These are phyloP conservation scores for Cercospora brassicicola DNA, from an alignment of 2,329 filamentous ascomycete species.

Conservation along the genomic window DNA sequence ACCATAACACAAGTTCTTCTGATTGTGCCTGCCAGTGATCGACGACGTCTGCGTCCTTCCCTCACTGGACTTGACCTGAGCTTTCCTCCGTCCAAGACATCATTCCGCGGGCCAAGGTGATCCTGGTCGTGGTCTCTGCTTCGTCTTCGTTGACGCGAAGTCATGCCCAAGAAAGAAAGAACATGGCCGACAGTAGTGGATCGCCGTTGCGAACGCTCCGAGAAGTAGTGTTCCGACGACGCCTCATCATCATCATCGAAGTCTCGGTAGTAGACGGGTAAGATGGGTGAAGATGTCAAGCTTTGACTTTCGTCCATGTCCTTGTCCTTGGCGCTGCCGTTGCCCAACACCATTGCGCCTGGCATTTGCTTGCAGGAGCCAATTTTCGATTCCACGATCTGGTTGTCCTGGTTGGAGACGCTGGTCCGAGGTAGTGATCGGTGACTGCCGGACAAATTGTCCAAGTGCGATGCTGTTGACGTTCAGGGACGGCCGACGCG, in stretches of 20 bases:
- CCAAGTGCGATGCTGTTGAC: not conserved
- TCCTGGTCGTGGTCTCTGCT: constrained; percentile 14
- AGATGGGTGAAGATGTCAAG: constrained; percentile 8
- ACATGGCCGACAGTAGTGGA: constrained; percentile 9
- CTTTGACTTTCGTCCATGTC: constrained; percentile 12
- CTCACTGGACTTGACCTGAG: constrained; percentile 11
- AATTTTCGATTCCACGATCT: not conserved
- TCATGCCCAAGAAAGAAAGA: constrained; percentile 13
- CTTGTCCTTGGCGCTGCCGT: not conserved
- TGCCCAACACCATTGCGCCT: not conserved
- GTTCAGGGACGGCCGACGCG: not conserved
- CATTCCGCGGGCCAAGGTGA: constrained; percentile 16
- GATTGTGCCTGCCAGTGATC: constrained; percentile 15
- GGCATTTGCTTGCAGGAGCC: not conserved
- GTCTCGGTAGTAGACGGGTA: constrained; percentile 16
- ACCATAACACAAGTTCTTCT: constrained; percentile 15
- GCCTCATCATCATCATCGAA: constrained; percentile 20
- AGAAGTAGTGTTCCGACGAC: constrained; percentile 8
- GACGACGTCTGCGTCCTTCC: constrained; percentile 19
- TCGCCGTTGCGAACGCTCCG: constrained; percentile 1
- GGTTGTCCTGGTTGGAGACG: not conserved
- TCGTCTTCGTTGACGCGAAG: constrained; percentile 1
- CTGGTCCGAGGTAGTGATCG: not conserved
- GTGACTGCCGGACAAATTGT: not conserved
- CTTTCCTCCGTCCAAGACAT: constrained; percentile 16